Conservation (phyloP, 345 rosid genomes). For the Salix udensis region DNA sequence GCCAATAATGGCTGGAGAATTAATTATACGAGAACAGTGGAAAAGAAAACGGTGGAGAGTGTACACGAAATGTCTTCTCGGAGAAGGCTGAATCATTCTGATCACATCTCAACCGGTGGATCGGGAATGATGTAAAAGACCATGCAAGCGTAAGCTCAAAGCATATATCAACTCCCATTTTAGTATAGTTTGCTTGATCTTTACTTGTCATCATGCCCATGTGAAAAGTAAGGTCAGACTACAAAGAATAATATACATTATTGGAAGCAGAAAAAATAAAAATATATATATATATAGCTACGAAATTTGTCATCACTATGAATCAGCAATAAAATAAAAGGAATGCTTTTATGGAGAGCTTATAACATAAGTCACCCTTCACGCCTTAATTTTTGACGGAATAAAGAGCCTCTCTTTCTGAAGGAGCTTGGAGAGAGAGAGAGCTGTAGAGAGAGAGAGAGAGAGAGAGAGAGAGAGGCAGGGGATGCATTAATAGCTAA, state of each 20-base stretch:
- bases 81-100: background rate
- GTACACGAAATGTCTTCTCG: background rate
- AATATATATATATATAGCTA: no score
- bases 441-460: background rate
- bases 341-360: slow-evolving; percentile 6
- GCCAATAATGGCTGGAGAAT: slow-evolving; percentile 5
- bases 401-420: slow-evolving; percentile 8
- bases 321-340: background rate
- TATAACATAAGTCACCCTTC: slow-evolving; percentile 13
- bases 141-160: slow-evolving; percentile 6
- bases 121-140: background rate
- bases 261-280: background rate
- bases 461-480: background rate
- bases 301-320: background rate
- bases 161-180: background rate
- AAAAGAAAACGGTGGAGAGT: background rate
- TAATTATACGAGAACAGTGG: background rate
- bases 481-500: background rate
- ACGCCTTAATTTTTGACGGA: slow-evolving; percentile 18
- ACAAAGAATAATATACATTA: no score
- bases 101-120: background rate
- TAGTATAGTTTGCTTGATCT: background rate
- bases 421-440: background rate
- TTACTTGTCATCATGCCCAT: background rate
- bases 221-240: background rate